Evolutionary conservation across 2,329 filamentous ascomycete genomes (phyloP).

Genomic region (Biscogniauxia mediterranea): DNA sequence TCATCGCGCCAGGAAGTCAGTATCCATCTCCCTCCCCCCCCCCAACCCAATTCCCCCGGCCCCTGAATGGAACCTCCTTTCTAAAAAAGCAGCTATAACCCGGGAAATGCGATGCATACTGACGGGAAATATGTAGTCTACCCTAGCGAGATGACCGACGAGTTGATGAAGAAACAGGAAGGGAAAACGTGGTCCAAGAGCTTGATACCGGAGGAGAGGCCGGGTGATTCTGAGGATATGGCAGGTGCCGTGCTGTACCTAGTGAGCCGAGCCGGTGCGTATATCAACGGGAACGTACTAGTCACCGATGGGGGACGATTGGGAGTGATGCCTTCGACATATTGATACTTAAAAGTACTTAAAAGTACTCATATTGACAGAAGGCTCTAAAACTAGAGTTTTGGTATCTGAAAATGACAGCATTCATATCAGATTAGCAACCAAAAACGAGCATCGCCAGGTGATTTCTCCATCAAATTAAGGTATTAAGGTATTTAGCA

Average conservation of each 20-base stretch:
- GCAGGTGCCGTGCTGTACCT: constrained; percentile 53
- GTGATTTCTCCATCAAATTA: too few relatives aligned
- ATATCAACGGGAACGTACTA: constrained; percentile 52
- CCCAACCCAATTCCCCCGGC: not conserved
- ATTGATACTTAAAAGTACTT: constrained; percentile 11
- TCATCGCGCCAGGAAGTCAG: constrained; percentile 30
- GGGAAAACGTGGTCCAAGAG: constrained; percentile 23
- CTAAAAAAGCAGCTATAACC: not conserved
- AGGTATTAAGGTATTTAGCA: too few relatives aligned
- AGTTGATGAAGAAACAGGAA: constrained; percentile 26
- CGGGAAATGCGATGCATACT: not conserved
- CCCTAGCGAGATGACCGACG: constrained; percentile 44
- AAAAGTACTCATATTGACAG: too few relatives aligned
- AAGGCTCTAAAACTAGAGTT: too few relatives aligned
- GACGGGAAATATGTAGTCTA: constrained; percentile 37
- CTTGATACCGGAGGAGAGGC: constrained; percentile 21
- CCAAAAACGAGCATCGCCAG: too few relatives aligned
- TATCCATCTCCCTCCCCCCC: not conserved
- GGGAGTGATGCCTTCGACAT: constrained; percentile 20
- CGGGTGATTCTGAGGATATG: constrained; percentile 46
- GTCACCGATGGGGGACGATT: constrained; percentile 53
- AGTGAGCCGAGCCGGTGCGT: constrained; percentile 49
- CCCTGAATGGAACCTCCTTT: not conserved
- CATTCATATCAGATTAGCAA: too few relatives aligned
- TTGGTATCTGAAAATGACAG: too few relatives aligned